Evolutionary conservation across 768 basidiomycete genomes (phyloP).

Genomic region (Agaricus sinodeliciosus): DNA sequence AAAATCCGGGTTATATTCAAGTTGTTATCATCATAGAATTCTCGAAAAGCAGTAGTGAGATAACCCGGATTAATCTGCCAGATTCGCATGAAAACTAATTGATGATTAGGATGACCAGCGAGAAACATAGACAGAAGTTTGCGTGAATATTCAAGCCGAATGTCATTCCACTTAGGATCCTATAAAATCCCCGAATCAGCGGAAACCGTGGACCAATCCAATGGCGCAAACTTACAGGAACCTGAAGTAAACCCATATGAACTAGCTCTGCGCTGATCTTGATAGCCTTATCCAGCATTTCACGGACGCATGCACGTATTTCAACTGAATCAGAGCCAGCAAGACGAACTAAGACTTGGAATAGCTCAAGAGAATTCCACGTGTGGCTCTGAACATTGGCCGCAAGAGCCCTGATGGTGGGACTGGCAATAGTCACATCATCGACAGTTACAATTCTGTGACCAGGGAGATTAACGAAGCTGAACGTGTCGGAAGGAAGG

Average conservation of each 20-base stretch:
- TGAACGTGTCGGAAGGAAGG: constrained; percentile 86
- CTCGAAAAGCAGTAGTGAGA: constrained; percentile 81
- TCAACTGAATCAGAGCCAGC: constrained; percentile 68
- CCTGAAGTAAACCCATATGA: constrained; percentile 87
- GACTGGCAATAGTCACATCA: constrained; percentile 77
- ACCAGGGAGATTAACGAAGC: constrained; percentile 83
- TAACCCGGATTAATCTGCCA: constrained; percentile 88
- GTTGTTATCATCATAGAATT: constrained; percentile 88
- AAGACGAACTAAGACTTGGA: constrained; percentile 78
- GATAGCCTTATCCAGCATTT: constrained; percentile 91
- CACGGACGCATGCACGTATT: constrained; percentile 70
- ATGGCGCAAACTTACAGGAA: constrained; percentile 57
- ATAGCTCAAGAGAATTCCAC: constrained; percentile 92
- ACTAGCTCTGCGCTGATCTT: constrained; percentile 93
- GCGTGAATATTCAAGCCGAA: constrained; percentile 81
- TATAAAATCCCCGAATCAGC: constrained; percentile 16
- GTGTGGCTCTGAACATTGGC: constrained; percentile 87
- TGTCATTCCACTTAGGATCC: constrained; percentile 84
- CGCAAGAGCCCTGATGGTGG: constrained; percentile 88
- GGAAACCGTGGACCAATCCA: too few species aligned
- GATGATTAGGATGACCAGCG: constrained; percentile 88
- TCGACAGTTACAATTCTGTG: constrained; percentile 82
- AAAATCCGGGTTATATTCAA: constrained; percentile 92
- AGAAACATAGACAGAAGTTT: constrained; percentile 87
- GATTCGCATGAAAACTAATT: constrained; percentile 94